Evolutionary conservation across 106 monocot genomes (phyloP).

Genomic region (Phalaenopsis aphrodite): DNA sequence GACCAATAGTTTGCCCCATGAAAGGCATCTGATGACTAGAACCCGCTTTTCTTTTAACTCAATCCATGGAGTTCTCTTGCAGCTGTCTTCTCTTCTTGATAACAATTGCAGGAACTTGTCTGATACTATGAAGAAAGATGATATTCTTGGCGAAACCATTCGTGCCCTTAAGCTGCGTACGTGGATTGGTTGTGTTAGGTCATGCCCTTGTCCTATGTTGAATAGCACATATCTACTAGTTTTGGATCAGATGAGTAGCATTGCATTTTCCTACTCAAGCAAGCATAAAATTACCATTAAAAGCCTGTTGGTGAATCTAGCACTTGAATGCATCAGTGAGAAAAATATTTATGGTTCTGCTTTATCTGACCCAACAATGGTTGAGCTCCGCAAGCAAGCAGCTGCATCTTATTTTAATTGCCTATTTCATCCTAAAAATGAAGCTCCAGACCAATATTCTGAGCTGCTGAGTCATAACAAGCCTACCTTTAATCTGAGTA

Average conservation of each 20-base stretch:
- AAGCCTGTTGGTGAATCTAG: slow-evolving; percentile 31
- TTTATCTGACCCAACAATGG: slow-evolving; percentile 73
- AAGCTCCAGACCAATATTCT: slow-evolving; percentile 16
- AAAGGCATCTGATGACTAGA: slow-evolving; percentile 10
- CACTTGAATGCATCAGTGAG: slow-evolving; percentile 43
- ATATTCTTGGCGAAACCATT: slow-evolving; percentile 46
- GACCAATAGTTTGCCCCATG: slow-evolving; percentile 38
- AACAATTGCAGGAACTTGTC: slow-evolving; percentile 58
- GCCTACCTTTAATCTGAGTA: neutral
- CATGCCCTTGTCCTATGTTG: slow-evolving; percentile 69
- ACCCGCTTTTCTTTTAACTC: slow-evolving; percentile 49
- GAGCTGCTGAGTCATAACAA: neutral
- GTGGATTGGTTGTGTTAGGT: slow-evolving; percentile 58
- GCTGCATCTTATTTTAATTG: slow-evolving; percentile 70
- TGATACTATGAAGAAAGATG: slow-evolving; percentile 54
- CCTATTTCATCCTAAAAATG: slow-evolving; percentile 26
- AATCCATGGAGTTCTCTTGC: slow-evolving; percentile 83
- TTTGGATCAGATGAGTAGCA: slow-evolving; percentile 58
- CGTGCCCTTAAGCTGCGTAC: slow-evolving; percentile 46
- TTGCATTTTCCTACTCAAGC: slow-evolving; percentile 38
- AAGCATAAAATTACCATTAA: slow-evolving; percentile 25
- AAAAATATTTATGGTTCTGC: slow-evolving; percentile 11
- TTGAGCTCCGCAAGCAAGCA: slow-evolving; percentile 72
- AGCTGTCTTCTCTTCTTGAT: slow-evolving; percentile 67
- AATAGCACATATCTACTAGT: slow-evolving; percentile 55